Percentiles rank a stretch among this genome's conserved stretches.
These are phyloP conservation scores for Morella rubra DNA, from an alignment of 306 rosid genomes.

Conservation along the genomic window DNA sequence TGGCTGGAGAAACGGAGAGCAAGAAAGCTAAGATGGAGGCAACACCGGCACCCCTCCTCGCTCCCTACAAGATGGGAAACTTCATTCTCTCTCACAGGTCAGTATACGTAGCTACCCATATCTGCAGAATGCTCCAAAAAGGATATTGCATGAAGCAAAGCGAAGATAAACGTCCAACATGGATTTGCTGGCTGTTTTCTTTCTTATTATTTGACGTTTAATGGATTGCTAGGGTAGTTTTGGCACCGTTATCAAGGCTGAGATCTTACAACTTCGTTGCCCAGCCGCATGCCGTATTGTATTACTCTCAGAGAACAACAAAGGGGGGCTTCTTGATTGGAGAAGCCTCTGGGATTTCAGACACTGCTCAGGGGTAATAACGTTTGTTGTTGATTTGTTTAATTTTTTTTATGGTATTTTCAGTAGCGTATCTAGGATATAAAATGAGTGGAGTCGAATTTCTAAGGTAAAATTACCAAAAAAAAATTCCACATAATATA, in stretches of 20 bases:
- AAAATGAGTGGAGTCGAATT: too few species aligned
- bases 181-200: neutral
- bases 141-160: neutral
- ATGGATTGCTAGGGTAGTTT: slow-evolving; percentile 28
- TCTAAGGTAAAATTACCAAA: too few species aligned
- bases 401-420: too few species aligned
- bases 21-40: neutral
- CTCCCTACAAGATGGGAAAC: slow-evolving; percentile 64
- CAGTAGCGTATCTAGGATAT: too few species aligned
- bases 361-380: slow-evolving; percentile 51
- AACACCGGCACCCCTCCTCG: slow-evolving; percentile 43
- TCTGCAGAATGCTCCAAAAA: neutral
- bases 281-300: slow-evolving; percentile 47
- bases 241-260: slow-evolving; percentile 46
- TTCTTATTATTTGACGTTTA: neutral
- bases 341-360: slow-evolving; percentile 50
- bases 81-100: slow-evolving; percentile 81
- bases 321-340: slow-evolving; percentile 47
- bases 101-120: neutral
- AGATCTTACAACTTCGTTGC: slow-evolving; percentile 48
- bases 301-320: slow-evolving; percentile 49
- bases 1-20: slow-evolving; percentile 18
- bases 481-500: too few species aligned
- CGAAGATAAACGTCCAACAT: neutral
- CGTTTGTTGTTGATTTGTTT: neutral